Evolutionary conservation across 305 asterid species (phyloP), one percentile per base, ranked within the genome.

Genomic region (Fraxinus velutina): DNA sequence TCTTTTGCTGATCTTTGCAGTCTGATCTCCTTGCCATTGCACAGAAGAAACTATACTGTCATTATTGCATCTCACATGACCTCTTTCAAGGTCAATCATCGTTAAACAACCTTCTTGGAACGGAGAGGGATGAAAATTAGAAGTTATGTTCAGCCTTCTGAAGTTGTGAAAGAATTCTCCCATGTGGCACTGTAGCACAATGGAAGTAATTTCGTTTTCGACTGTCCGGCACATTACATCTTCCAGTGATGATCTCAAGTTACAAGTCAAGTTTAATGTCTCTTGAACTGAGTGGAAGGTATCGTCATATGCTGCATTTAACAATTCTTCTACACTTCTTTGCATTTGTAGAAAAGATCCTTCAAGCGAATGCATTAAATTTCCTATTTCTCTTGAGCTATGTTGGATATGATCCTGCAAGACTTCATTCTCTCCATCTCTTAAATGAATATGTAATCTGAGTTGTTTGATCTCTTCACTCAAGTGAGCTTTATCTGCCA

Each of bases 291-390:
- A 83, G 82, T 57, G 78, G 78, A 82, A 84, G 85, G 91, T 88
- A 84, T 92, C 90, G 75, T 78, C 33, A 79, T 74, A 81, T 75
- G 87, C 84, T 52, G 84, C 79, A 85, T 80, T 86, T 81, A 87
- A 83, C 83, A 89, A 68, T 36, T 87, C 85, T 80, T 89, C 93
- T 66, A 87, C 87, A 76, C 87, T 82, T 71, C 83, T 88, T 82
- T 90, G 96, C 88, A 89, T 86, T 80, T 88, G 88, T 33, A 73
- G 77, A 84, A 90, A 91, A 74, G 88, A 86, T 78, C 89, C 92
- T 87, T 91, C 92, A 42, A 91, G 90, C 66, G 76, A 86, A 83
- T 86, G 84, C 80, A 90, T 72, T 71, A 85, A 80, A 71, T 80
- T 82, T 73, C 85, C 83, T 60, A 87, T 83, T 85, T 86, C 91